These are phyloP conservation scores for Tephrocybe sp. DNA, from an alignment of 768 basidiomycete genomes.

Conservation along the genomic window DNA sequence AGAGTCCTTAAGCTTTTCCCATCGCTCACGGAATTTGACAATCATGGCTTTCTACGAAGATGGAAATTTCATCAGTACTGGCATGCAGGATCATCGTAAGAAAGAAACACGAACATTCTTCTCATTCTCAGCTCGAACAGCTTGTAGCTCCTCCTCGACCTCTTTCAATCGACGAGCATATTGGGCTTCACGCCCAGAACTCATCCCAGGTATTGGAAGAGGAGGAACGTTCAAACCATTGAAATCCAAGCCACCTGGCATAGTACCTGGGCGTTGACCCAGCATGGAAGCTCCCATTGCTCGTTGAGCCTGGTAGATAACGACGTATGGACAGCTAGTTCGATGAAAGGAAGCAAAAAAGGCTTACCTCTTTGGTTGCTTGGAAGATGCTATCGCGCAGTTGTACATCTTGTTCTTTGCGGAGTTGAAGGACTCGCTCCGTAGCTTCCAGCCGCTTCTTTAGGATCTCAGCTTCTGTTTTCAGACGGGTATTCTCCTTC, in stretches of 20 bases:
- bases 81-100: not conserved
- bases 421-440: conserved; percentile 61
- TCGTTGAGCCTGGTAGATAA: conserved; percentile 67
- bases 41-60: conserved; percentile 74
- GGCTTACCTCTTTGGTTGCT: conserved; percentile 59
- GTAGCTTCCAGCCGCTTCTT: conserved; percentile 57
- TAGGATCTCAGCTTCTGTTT: conserved; percentile 54
- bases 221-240: conserved; percentile 51
- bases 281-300: conserved; percentile 71
- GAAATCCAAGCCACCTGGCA: conserved; percentile 50
- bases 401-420: conserved; percentile 77
- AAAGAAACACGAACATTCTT: conserved; percentile 57
- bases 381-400: conserved; percentile 76
- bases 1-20: conserved; percentile 88
- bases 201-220: conserved; percentile 47
- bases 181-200: conserved; percentile 52
- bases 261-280: conserved; percentile 41
- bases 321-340: no score
- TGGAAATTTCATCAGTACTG: conserved; percentile 10
- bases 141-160: conserved; percentile 74
- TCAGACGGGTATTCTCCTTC: conserved; percentile 67
- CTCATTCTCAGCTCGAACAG: conserved; percentile 68
- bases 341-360: not conserved
- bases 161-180: conserved; percentile 68
- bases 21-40: conserved; percentile 77